Conservation (phyloP, 2,329 filamentous ascomycete species). For the Aspergillus vadensis region DNA sequence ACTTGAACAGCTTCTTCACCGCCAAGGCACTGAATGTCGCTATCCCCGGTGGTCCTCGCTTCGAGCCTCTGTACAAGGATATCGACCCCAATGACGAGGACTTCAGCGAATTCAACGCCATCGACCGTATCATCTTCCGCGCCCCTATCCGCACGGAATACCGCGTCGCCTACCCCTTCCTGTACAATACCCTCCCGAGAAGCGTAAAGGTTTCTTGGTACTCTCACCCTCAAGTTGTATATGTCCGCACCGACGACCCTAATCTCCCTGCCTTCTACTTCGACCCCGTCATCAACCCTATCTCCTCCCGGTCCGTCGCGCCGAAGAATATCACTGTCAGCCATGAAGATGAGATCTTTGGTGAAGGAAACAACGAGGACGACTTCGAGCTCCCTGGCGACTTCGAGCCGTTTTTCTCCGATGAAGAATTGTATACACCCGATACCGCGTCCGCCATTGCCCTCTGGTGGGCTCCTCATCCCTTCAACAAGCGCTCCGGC, state of each 20-base stretch:
- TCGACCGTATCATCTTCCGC: conserved; percentile 98
- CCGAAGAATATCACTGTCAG: conserved; percentile 91
- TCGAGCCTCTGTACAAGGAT: conserved; percentile 97
- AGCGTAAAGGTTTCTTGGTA: conserved; percentile 95
- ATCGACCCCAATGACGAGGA: conserved; percentile 98
- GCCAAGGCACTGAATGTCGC: conserved; percentile 97
- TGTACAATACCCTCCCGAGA: conserved; percentile 94
- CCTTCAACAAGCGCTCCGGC: conserved; percentile 90
- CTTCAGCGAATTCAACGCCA: conserved; percentile 99
- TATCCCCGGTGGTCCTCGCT: conserved; percentile 93
- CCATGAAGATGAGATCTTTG: conserved; percentile 93
- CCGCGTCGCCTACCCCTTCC: conserved; percentile 86
- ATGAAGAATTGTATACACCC: conserved; percentile 84
- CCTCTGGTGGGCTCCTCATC: conserved; percentile 97
- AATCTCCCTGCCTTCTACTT: conserved; percentile 96
- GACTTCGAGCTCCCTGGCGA: conserved; percentile 80
- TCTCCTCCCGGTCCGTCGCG: conserved; percentile 89
- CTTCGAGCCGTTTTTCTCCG: conserved; percentile 83
- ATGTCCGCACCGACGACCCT: conserved; percentile 81
- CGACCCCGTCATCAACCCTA: conserved; percentile 95
- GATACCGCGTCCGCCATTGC: conserved; percentile 90
- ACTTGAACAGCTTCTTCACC: conserved; percentile 89
- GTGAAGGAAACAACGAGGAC: conserved; percentile 75
- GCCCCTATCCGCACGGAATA: conserved; percentile 94
- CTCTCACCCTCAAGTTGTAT: conserved; percentile 89